A percentile compares a stretch with the other conserved stretches of the same genome.
Conservation (phyloP, 768 basidiomycete genomes). For the Boletales sp. region DNA sequence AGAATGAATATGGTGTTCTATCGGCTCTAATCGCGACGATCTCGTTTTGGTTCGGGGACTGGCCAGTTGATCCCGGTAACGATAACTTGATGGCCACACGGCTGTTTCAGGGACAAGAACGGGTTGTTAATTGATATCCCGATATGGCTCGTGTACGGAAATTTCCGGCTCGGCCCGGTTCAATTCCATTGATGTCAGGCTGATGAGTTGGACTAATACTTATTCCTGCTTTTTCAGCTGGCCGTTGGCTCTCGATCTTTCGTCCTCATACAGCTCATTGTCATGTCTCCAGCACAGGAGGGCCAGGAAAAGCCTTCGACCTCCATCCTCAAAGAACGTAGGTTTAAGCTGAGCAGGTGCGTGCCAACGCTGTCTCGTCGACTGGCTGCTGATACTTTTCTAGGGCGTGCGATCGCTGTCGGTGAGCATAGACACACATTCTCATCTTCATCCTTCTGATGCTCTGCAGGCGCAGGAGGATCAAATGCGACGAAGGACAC, state of each 20-base stretch:
- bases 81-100: slow-evolving; percentile 8
- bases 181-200: not conserved
- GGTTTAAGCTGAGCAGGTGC: slow-evolving; percentile 86
- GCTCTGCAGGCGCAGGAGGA: slow-evolving; percentile 62
- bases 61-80: not conserved
- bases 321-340: slow-evolving; percentile 67
- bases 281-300: slow-evolving; percentile 32
- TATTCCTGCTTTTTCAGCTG: slow-evolving; percentile 18
- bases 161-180: slow-evolving; percentile 27
- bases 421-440: slow-evolving; percentile 48
- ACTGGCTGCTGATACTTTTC: slow-evolving; percentile 7
- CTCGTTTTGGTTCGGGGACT: slow-evolving; percentile 17
- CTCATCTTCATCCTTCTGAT: not conserved
- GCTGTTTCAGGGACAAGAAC: slow-evolving; percentile 23
- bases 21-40: slow-evolving; percentile 23
- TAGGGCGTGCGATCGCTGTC: slow-evolving; percentile 88
- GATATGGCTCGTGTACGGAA: slow-evolving; percentile 25
- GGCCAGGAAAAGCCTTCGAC: slow-evolving; percentile 44
- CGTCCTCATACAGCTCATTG: slow-evolving; percentile 5
- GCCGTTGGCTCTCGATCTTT: slow-evolving; percentile 4
- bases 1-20: slow-evolving; percentile 15
- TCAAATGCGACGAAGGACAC: slow-evolving; percentile 87
- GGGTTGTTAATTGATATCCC: slow-evolving; percentile 19
- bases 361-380: slow-evolving; percentile 13
- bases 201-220: slow-evolving; percentile 22